phyloP scores from a whole-genome alignment of 169 alveolate genomes.

The Cryptosporidium sp. region DNA sequence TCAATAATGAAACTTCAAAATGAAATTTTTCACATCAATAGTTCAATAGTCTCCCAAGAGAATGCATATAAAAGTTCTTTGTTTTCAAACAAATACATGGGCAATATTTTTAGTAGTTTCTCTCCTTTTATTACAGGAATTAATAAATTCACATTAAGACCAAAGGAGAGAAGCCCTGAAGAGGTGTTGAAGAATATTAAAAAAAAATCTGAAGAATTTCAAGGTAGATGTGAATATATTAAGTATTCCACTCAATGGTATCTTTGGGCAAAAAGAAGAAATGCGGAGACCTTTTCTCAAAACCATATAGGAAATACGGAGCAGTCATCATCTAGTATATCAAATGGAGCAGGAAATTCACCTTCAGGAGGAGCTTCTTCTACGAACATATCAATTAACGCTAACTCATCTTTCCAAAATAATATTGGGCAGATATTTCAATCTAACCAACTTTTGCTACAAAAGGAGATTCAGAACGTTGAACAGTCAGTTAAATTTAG shows the following conservation, averaged over 20 bases:
- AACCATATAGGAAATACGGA: background rate
- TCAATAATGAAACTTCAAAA: constrained; percentile 34
- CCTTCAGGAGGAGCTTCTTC: background rate
- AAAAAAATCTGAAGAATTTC: background rate
- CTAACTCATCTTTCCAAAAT: background rate
- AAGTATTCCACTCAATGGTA: constrained; percentile 61
- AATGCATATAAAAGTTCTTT: constrained; percentile 46
- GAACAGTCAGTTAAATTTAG: constrained; percentile 49
- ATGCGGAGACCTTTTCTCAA: constrained; percentile 47
- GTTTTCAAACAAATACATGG: constrained; percentile 34
- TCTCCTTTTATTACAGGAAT: constrained; percentile 58
- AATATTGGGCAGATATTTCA: constrained; percentile 7
- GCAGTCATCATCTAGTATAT: background rate
- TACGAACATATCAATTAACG: background rate
- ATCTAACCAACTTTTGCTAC: background rate
- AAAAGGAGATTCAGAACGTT: constrained; percentile 31
- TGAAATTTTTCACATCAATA: constrained; percentile 14
- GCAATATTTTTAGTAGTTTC: constrained; percentile 57
- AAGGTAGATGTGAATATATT: background rate
- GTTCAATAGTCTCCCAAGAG: constrained; percentile 20
- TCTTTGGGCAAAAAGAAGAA: constrained; percentile 48
- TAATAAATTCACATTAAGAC: constrained; percentile 28
- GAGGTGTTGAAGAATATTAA: constrained; percentile 6
- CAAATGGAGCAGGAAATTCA: background rate
- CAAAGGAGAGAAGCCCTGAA: background rate